Percentiles rank a stretch among this genome's conserved stretches.
These are phyloP conservation scores for Neofusicoccum umdonicola DNA, from an alignment of 2,329 filamentous ascomycete species.

Conservation along the genomic window DNA sequence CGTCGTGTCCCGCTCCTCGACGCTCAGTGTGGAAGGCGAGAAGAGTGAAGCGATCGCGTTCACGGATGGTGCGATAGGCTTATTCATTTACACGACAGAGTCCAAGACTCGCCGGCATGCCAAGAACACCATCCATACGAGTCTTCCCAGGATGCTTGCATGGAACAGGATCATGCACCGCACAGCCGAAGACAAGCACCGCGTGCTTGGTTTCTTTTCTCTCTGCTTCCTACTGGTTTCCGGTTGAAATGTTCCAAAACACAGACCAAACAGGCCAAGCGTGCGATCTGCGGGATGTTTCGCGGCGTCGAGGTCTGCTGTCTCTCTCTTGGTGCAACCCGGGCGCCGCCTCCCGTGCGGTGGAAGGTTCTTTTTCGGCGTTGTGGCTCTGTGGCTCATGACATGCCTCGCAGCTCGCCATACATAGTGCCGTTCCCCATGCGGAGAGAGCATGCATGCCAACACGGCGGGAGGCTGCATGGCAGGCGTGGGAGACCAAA, in stretches of 20 bases:
- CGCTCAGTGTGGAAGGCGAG: constrained; percentile 1
- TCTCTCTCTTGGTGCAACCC: neutral
- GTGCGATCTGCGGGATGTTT: neutral
- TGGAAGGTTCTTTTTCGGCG: neutral
- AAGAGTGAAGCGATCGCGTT: constrained; percentile 2
- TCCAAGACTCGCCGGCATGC: neutral
- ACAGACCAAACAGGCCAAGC: neutral
- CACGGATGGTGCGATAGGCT: constrained; percentile 2
- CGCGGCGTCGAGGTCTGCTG: neutral
- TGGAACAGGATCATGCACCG: neutral
- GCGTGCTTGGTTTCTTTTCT: neutral
- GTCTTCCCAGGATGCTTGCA: neutral
- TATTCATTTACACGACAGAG: neutral
- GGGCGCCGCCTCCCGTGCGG: neutral
- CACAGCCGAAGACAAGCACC: neutral
- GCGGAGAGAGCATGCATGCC: neutral
- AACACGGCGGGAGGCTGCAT: neutral
- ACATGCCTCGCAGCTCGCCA: constrained; percentile 9
- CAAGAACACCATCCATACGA: neutral
- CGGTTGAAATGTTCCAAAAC: neutral
- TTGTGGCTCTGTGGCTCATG: neutral
- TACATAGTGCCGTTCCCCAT: neutral
- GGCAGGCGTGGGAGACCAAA: neutral
- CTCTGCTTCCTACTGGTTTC: neutral
- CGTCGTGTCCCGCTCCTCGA: neutral